Conservation (phyloP, 208 protist species). For the Porcisia hertigi region DNA sequence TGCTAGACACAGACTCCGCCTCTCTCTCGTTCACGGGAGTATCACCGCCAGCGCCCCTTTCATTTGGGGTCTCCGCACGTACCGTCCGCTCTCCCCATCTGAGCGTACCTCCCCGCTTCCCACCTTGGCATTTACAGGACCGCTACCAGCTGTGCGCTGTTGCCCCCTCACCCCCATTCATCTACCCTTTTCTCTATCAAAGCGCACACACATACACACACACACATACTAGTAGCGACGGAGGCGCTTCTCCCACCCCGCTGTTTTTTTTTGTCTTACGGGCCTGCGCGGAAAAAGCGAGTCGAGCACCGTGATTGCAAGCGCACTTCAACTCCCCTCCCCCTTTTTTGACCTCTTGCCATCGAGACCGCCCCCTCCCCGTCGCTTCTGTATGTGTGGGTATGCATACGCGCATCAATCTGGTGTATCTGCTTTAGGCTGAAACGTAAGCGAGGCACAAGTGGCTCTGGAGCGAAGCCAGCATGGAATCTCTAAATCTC, state of each 20-base stretch:
- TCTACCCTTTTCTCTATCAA: not conserved
- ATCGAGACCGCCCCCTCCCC: not conserved
- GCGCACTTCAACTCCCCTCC: not conserved
- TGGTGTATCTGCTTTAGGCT: not conserved
- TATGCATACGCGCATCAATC: slow-evolving; percentile 16
- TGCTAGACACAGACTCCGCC: too few species aligned
- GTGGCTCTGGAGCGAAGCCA: not conserved
- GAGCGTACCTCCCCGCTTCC: not conserved
- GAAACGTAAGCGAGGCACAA: not conserved
- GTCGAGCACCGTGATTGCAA: not conserved
- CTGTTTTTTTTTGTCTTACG: too few species aligned
- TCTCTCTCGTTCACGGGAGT: too few species aligned
- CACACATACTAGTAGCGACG: not conserved
- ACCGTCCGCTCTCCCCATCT: not conserved
- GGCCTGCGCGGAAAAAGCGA: not conserved
- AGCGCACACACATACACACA: not conserved
- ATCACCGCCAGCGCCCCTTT: too few species aligned
- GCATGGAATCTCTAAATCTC: slow-evolving; percentile 17
- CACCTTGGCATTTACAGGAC: not conserved
- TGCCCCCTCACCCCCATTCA: not conserved
- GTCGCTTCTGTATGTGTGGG: not conserved
- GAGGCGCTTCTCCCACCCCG: not conserved
- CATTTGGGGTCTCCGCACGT: not conserved
- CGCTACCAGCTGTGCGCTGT: not conserved
- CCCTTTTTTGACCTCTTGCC: not conserved